phyloP scores from a whole-genome alignment of 345 rosid species.

The Passiflora organensis region DNA sequence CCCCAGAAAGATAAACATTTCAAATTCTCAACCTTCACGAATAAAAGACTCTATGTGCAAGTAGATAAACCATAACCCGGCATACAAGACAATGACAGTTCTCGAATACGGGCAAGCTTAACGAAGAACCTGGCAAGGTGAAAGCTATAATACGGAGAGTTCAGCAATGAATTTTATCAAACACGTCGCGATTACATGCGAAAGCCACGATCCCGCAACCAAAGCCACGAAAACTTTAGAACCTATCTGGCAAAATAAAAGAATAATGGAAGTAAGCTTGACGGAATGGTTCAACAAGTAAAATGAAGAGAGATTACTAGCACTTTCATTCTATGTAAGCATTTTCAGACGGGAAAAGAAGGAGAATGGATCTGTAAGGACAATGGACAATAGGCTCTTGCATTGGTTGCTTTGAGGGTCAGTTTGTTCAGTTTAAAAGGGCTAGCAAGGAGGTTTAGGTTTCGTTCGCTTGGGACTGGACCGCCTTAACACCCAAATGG shows the following conservation, averaged over 20 bases:
- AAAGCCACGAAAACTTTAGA: neutral
- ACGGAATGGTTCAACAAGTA: neutral
- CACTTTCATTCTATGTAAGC: too few species aligned
- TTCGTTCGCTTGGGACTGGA: neutral
- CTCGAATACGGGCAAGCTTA: too few species aligned
- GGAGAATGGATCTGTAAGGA: constrained; percentile 1
- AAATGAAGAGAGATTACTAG: too few species aligned
- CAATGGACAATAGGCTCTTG: neutral
- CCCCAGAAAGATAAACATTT: neutral
- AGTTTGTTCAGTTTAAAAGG: neutral
- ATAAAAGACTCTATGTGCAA: too few species aligned
- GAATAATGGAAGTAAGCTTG: neutral
- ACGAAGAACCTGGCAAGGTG: too few species aligned
- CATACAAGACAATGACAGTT: too few species aligned
- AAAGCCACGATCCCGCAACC: neutral
- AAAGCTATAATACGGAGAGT: too few species aligned
- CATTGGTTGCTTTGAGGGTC: neutral
- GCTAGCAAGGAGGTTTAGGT: constrained; percentile 1
- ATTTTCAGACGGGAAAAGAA: too few species aligned
- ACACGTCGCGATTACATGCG: neutral
- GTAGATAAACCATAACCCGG: too few species aligned
- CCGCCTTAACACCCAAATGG: too few species aligned
- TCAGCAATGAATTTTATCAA: constrained; percentile 6
- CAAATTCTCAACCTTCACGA: neutral
- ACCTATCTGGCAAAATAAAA: neutral